Percentiles rank a stretch among this genome's conserved stretches.
Evolutionary conservation across 768 basidiomycete genomes (phyloP).

Genomic region (Tephrocybe sp.): DNA sequence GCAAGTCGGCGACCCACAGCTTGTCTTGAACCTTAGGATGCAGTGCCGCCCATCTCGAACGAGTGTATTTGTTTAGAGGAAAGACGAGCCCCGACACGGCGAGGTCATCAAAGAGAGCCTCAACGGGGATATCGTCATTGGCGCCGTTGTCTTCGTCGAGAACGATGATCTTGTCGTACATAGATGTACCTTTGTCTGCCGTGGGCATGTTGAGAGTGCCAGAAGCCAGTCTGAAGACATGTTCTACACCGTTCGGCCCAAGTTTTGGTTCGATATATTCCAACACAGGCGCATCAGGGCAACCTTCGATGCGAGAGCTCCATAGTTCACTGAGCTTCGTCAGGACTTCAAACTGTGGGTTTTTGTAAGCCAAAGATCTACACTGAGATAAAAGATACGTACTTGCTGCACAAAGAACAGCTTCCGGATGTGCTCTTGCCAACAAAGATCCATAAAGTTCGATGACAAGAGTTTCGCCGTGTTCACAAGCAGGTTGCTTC

Average conservation of each 20-base stretch:
- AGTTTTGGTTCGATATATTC: conserved; percentile 31
- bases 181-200: conserved; percentile 37
- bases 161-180: conserved; percentile 47
- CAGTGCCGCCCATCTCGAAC: conserved; percentile 36
- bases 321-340: conserved; percentile 45
- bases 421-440: conserved; percentile 42
- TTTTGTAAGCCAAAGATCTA: background rate
- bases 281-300: conserved; percentile 46
- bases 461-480: conserved; percentile 37
- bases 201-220: conserved; percentile 41
- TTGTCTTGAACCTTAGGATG: conserved; percentile 36
- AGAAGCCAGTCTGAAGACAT: conserved; percentile 40
- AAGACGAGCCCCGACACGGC: conserved; percentile 44
- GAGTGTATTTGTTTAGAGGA: conserved; percentile 40
- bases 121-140: conserved; percentile 36
- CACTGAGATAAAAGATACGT: conserved; percentile 6
- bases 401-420: conserved; percentile 57
- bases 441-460: conserved; percentile 49
- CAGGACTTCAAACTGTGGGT: conserved; percentile 47
- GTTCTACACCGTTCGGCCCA: conserved; percentile 29
- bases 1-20: conserved; percentile 40
- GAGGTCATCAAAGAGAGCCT: conserved; percentile 51
- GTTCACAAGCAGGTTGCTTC: conserved; percentile 39
- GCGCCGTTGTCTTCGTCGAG: conserved; percentile 30
- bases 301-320: conserved; percentile 48